These are phyloP conservation scores for Cryoendolithus antarcticus DNA, from an alignment of 2,329 filamentous ascomycete genomes.

Conservation along the genomic window DNA sequence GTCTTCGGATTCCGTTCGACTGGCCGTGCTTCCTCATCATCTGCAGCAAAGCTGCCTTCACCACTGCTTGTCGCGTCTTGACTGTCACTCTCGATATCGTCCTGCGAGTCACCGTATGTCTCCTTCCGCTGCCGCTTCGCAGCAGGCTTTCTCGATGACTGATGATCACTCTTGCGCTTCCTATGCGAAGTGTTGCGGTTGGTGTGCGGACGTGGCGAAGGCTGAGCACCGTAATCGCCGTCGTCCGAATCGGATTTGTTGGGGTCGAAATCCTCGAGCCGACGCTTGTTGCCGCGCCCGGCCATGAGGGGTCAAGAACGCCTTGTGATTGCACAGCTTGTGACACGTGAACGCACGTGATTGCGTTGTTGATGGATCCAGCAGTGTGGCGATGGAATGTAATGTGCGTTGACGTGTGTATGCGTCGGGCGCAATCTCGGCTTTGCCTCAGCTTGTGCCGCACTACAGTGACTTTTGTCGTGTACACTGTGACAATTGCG, in stretches of 20 bases:
- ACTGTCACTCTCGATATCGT: constrained; percentile 30
- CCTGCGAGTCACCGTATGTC: constrained; percentile 30
- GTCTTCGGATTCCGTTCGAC: constrained; percentile 42
- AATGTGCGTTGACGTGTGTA: too few relatives aligned
- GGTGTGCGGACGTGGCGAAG: constrained; percentile 12
- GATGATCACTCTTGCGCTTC: constrained; percentile 16
- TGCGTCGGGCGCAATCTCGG: too few relatives aligned
- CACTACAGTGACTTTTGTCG: too few relatives aligned
- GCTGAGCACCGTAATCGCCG: constrained; percentile 21
- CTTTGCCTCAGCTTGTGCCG: too few relatives aligned
- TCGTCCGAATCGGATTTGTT: constrained; percentile 26
- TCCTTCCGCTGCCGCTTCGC: constrained; percentile 26
- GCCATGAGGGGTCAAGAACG: not conserved
- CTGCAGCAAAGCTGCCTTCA: constrained; percentile 32
- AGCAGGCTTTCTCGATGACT: constrained; percentile 7
- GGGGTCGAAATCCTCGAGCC: constrained; percentile 24
- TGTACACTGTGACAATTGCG: too few relatives aligned
- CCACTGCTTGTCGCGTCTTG: constrained; percentile 17
- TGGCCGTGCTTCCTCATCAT: constrained; percentile 34
- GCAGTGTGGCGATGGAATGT: too few relatives aligned
- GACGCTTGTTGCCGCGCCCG: constrained; percentile 21
- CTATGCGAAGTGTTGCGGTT: constrained; percentile 5
- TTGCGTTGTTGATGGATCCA: too few relatives aligned
- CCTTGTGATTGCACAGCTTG: too few relatives aligned
- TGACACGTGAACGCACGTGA: too few relatives aligned